Conservation (phyloP, 2,329 filamentous ascomycete species). For the Aspergillus sojae region DNA sequence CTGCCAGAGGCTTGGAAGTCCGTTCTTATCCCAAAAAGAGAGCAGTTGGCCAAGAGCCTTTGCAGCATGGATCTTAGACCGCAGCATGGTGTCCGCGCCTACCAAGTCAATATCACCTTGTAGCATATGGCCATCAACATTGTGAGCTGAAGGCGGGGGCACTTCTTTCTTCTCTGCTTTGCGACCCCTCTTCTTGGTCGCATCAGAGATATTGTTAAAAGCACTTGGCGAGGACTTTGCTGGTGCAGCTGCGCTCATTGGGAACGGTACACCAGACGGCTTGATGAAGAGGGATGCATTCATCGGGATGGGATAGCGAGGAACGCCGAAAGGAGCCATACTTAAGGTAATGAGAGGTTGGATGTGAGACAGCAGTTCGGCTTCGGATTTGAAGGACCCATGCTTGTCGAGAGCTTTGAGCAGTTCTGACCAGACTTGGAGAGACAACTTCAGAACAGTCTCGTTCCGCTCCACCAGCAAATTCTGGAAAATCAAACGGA, state of each 20-base stretch:
- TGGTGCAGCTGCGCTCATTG: constrained; percentile 46
- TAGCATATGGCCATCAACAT: constrained; percentile 97
- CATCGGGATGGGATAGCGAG: constrained; percentile 89
- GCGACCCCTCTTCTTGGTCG: constrained; percentile 73
- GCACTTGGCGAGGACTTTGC: constrained; percentile 47
- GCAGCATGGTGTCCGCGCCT: constrained; percentile 81
- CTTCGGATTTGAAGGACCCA: constrained; percentile 65
- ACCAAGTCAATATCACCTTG: constrained; percentile 95
- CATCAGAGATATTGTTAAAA: constrained; percentile 55
- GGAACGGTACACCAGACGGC: constrained; percentile 85
- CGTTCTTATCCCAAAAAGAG: constrained; percentile 68
- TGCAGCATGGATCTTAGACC: constrained; percentile 85
- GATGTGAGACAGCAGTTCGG: constrained; percentile 74
- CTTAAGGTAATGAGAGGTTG: constrained; percentile 81
- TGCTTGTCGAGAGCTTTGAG: constrained; percentile 66
- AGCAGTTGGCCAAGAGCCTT: constrained; percentile 85
- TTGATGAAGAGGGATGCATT: constrained; percentile 86
- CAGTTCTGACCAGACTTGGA: constrained; percentile 84
- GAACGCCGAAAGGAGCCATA: constrained; percentile 88
- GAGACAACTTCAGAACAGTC: constrained; percentile 76
- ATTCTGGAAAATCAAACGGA: constrained; percentile 92
- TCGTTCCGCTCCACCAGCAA: constrained; percentile 89
- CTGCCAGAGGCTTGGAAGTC: constrained; percentile 56
- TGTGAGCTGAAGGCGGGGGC: constrained; percentile 71
- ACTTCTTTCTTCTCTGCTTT: constrained; percentile 85